A percentile compares a stretch with the other conserved stretches of the same genome.
Conservation (phyloP, 1,284 basidiomycete species). For the Ceratobasidium sp. region DNA sequence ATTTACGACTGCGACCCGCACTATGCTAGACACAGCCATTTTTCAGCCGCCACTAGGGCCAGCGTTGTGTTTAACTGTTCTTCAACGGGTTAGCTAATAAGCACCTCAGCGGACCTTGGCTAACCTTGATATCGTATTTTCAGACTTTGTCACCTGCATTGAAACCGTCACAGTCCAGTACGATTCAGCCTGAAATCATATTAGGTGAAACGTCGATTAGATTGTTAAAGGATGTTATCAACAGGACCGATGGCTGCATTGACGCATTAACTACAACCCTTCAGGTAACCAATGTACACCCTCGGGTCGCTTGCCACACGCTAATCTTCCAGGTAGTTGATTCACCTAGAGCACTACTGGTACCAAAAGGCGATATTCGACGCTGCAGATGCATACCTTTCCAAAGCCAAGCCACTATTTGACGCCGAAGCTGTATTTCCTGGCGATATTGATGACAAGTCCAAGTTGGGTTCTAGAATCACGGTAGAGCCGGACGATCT, state of each 20-base stretch:
- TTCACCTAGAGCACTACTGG: slow-evolving; percentile 29
- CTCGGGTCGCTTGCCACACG: background rate
- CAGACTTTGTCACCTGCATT: background rate
- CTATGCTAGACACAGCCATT: slow-evolving; percentile 25
- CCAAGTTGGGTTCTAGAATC: background rate
- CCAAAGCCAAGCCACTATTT: background rate
- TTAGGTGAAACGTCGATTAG: slow-evolving; percentile 32
- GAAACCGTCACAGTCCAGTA: no score
- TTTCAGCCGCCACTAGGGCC: slow-evolving; percentile 22
- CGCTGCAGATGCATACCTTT: slow-evolving; percentile 1
- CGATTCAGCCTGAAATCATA: slow-evolving; percentile 1
- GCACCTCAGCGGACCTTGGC: background rate
- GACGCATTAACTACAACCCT: slow-evolving; percentile 29
- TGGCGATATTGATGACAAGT: no score
- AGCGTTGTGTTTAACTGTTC: slow-evolving; percentile 4
- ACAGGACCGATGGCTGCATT: slow-evolving; percentile 31
- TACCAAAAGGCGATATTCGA: slow-evolving; percentile 34
- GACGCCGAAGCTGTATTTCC: background rate
- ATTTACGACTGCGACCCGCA: slow-evolving; percentile 26
- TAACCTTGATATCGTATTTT: background rate
- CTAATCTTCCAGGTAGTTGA: slow-evolving; percentile 13
- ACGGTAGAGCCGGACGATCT: background rate
- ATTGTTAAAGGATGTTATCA: slow-evolving; percentile 28
- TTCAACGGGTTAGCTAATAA: slow-evolving; percentile 11
- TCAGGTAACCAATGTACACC: slow-evolving; percentile 1